Conservation (phyloP, 2,329 filamentous ascomycete species). For the Tetracladium maxilliforme region DNA sequence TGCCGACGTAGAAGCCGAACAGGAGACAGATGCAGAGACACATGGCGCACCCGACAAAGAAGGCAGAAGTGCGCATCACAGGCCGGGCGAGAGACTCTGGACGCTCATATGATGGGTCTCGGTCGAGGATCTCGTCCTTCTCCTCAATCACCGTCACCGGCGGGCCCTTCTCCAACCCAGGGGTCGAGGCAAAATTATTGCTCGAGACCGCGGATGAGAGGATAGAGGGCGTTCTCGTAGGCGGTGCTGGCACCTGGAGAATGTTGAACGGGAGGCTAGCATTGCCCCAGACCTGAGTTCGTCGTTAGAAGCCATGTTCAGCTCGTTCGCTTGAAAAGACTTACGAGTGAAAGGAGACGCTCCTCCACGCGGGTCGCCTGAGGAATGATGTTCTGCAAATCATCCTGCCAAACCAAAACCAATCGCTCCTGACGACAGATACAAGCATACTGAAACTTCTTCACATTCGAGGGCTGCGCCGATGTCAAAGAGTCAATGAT, state of each 20-base stretch:
- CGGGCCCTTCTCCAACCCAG: constrained; percentile 1
- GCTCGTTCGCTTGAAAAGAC: neutral
- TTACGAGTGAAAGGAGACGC: constrained; percentile 5
- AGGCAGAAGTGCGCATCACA: constrained; percentile 18
- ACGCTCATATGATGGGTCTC: constrained; percentile 9
- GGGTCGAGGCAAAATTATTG: neutral
- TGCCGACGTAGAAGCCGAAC: constrained; percentile 18
- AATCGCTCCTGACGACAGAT: constrained; percentile 24
- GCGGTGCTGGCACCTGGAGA: constrained; percentile 1
- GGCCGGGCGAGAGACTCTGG: constrained; percentile 25
- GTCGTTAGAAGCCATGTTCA: constrained; percentile 6
- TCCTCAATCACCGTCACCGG: neutral
- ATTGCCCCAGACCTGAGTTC: constrained; percentile 9
- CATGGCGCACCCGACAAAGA: constrained; percentile 22
- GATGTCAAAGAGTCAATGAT: constrained; percentile 25
- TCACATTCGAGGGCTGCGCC: constrained; percentile 20
- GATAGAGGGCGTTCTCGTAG: neutral
- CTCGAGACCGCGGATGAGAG: constrained; percentile 1
- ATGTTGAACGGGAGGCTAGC: neutral
- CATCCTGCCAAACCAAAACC: constrained; percentile 26
- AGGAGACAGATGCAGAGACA: constrained; percentile 21
- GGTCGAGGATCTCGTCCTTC: constrained; percentile 8
- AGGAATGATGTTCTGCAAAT: constrained; percentile 21
- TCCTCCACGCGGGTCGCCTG: constrained; percentile 16
- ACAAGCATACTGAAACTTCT: constrained; percentile 25